Percentiles rank a stretch among this genome's conserved stretches.
Evolutionary conservation across 352 stramenopile species (phyloP).

Genomic region (Saprolegnia parasitica): DNA sequence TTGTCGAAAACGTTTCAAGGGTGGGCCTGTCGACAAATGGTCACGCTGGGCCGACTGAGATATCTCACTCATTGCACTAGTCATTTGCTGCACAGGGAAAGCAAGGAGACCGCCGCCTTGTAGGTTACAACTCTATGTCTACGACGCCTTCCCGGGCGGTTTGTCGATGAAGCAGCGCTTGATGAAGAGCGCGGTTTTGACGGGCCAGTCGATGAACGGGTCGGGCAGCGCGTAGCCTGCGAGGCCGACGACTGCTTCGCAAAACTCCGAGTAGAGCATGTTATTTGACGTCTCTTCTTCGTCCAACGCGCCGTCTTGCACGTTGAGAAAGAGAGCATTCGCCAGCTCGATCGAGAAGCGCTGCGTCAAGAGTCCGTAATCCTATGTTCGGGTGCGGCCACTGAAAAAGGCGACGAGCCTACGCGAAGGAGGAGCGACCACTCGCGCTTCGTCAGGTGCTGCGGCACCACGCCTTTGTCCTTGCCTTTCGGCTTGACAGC

Average conservation of each 20-base stretch:
- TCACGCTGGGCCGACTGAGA: too few species aligned
- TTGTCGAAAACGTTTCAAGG: too few species aligned
- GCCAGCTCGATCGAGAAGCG: constrained; percentile 58
- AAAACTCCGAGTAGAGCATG: constrained; percentile 74
- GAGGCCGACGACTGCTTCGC: constrained; percentile 55
- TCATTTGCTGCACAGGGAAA: too few species aligned
- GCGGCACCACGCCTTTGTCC: not conserved
- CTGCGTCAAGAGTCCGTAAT: constrained; percentile 60
- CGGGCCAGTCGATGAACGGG: constrained; percentile 39
- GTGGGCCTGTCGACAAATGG: too few species aligned
- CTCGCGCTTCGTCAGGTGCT: constrained; percentile 36
- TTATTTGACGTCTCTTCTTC: constrained; percentile 41
- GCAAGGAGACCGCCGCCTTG: too few species aligned
- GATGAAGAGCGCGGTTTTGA: constrained; percentile 12
- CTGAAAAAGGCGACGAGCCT: too few species aligned
- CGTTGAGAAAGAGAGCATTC: constrained; percentile 55
- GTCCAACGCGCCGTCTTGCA: constrained; percentile 44
- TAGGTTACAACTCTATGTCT: too few species aligned
- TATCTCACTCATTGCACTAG: too few species aligned
- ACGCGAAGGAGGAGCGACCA: constrained; percentile 56
- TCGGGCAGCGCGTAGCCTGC: constrained; percentile 55
- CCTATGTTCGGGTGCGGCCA: too few species aligned
- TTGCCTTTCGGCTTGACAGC: constrained; percentile 57
- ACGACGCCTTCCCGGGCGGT: not conserved
- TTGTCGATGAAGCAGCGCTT: not conserved